These are phyloP conservation scores for Leishmania martiniquensis DNA, from an alignment of 208 protist genomes.

Conservation along the genomic window DNA sequence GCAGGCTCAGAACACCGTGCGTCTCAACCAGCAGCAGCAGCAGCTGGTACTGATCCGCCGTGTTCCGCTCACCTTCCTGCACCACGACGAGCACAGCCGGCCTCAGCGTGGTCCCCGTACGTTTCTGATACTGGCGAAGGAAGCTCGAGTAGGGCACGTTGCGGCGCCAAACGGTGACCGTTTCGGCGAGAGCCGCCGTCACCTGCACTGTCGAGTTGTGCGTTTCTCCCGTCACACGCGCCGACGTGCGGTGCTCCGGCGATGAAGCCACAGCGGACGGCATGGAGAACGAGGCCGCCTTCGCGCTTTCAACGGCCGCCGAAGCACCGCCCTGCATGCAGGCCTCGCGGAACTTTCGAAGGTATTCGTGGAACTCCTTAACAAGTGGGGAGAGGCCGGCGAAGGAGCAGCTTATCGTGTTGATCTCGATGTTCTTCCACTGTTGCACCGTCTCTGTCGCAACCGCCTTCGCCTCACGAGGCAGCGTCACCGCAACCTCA, in stretches of 20 bases:
- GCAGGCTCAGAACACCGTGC: slow-evolving; percentile 80
- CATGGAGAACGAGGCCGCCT: background rate
- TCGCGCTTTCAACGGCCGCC: background rate
- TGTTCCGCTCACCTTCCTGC: slow-evolving; percentile 94
- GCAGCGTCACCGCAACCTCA: background rate
- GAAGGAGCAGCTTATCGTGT: slow-evolving; percentile 97
- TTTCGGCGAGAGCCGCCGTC: slow-evolving; percentile 45
- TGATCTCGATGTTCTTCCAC: slow-evolving; percentile 97
- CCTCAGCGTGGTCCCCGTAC: slow-evolving; percentile 11
- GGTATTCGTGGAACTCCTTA: slow-evolving; percentile 83
- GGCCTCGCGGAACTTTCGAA: slow-evolving; percentile 40
- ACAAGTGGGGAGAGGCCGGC: slow-evolving; percentile 83
- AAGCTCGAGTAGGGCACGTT: slow-evolving; percentile 27
- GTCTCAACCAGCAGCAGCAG: slow-evolving; percentile 73
- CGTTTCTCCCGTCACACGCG: slow-evolving; percentile 25
- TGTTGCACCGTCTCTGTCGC: slow-evolving; percentile 30
- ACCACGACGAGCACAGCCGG: slow-evolving; percentile 92
- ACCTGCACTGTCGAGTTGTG: slow-evolving; percentile 50
- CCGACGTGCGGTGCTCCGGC: background rate
- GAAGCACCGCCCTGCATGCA: slow-evolving; percentile 9
- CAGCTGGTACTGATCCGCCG: slow-evolving; percentile 92
- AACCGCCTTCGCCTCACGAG: background rate
- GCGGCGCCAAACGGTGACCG: slow-evolving; percentile 46
- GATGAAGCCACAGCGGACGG: background rate
- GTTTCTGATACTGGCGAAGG: slow-evolving; percentile 23